Conservation (phyloP, 2,329 filamentous ascomycete genomes). For the Beauveria sp. region DNA sequence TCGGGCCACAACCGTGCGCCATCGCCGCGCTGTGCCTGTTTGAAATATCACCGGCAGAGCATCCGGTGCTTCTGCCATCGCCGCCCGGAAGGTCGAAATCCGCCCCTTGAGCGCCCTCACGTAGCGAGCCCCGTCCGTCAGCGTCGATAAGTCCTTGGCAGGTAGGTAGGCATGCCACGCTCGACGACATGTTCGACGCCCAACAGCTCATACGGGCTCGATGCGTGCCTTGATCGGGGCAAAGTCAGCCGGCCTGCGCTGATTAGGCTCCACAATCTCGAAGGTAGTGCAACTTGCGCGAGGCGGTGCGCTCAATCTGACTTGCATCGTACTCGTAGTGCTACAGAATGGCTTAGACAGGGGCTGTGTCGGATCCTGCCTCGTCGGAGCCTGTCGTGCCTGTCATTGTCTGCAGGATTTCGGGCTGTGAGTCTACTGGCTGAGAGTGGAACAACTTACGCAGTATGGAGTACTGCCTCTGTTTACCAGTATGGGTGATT, state of each 20-base stretch:
- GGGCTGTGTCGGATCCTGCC: not conserved
- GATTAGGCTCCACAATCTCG: conserved; percentile 29
- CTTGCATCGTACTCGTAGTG: conserved; percentile 3
- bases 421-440: not conserved
- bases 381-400: not conserved
- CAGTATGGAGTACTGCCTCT: not conserved
- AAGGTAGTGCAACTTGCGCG: conserved; percentile 14
- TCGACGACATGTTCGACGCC: conserved; percentile 41
- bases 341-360: not conserved
- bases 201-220: conserved; percentile 21
- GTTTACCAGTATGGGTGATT: too few species aligned
- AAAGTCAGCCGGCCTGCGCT: conserved; percentile 29
- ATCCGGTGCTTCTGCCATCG: conserved; percentile 42
- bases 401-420: not conserved
- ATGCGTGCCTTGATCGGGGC: conserved; percentile 26
- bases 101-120: conserved; percentile 32
- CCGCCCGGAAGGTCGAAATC: conserved; percentile 38
- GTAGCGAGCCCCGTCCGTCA: conserved; percentile 38
- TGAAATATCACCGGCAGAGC: conserved; percentile 22
- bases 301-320: conserved; percentile 5
- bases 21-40: conserved; percentile 31
- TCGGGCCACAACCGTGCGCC: conserved; percentile 40
- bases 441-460: not conserved
- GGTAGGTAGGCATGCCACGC: conserved; percentile 35
- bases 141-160: conserved; percentile 47